Base-by-base conservation (phyloP, 2,329 filamentous ascomycete species). In the Colletotrichum gigasporum region DNA sequence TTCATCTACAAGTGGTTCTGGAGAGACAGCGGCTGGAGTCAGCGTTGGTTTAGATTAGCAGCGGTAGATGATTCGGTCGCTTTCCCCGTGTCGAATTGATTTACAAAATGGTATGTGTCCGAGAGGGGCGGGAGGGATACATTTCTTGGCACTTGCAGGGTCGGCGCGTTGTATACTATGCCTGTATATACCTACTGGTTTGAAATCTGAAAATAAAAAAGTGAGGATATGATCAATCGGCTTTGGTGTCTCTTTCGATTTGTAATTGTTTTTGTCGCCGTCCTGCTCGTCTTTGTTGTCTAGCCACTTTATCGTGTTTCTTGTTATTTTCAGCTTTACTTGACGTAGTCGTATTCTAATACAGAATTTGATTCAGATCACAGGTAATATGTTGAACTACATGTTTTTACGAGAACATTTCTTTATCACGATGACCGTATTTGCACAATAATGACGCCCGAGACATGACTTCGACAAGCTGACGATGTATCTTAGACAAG, bases 131-230 rank as follows among this genome's bases (percentile, higher is more conserved):
- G 55, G 41, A 26, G 24, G 34, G 34, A 55, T 65, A 65, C 62
- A 50, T 64, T 44, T 24, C 28, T 50, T 59, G 48, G 35, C 56
- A 48, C 50, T 50, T 24, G 57, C 30, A 55, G 50, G 35, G 42
- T 42, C 35, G 47, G 57, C 57, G 28, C 62, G 48, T 55, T 65
- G 62, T 65, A 62, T 35, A 65, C 37, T 65, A 63, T 52, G 44
- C 35, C 45, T 65, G 58, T 63, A 65, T 63, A 65, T 65, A 65
- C 34, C 59, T 52, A 56, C 51, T 39, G 58, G 53, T 51, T 51
- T 41, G 58, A 35, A 37, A 56, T 16, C 42, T 32, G 60, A 51
- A 45, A 58, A 56, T 16, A 52, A 42, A 64, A 51, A 45, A 58
- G 47, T 24, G 41, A 30, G 41, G 26, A 26, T 14, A 41, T 35